Evolutionary conservation across 2,329 filamentous ascomycete species (phyloP).

Genomic region (Penicillium oxalicum): DNA sequence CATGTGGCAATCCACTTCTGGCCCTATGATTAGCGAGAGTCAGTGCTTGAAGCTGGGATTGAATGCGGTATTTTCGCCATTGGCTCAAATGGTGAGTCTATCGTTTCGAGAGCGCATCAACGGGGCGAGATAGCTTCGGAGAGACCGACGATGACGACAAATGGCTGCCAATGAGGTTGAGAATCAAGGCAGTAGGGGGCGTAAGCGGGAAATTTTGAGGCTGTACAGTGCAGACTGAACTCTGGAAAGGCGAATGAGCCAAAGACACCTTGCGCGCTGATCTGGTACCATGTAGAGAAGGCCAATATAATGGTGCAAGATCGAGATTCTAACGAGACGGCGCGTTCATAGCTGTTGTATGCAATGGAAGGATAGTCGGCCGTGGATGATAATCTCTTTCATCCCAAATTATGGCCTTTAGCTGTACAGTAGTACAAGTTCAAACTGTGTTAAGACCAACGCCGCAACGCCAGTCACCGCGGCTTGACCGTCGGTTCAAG

Average conservation of each 20-base stretch:
- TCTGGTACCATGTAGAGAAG: neutral
- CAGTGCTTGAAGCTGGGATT: neutral
- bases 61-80: conserved; percentile 8
- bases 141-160: conserved; percentile 7
- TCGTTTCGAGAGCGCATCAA: neutral
- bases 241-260: neutral
- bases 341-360: neutral
- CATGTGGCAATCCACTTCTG: neutral
- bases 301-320: neutral
- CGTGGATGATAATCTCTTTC: neutral
- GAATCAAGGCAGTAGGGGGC: neutral
- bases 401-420: neutral
- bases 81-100: neutral
- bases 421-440: neutral
- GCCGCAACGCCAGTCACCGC: neutral
- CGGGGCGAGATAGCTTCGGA: neutral
- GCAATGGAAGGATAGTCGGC: neutral
- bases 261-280: neutral
- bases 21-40: neutral
- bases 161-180: neutral
- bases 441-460: neutral
- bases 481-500: conserved; percentile 1
- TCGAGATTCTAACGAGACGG: neutral
- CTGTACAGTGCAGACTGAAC: neutral
- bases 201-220: neutral